Percentiles rank a stretch among this genome's conserved stretches.
These are phyloP conservation scores for Pestalotiopsis sp. DNA, from an alignment of 2,329 filamentous ascomycete genomes.

Conservation along the genomic window DNA sequence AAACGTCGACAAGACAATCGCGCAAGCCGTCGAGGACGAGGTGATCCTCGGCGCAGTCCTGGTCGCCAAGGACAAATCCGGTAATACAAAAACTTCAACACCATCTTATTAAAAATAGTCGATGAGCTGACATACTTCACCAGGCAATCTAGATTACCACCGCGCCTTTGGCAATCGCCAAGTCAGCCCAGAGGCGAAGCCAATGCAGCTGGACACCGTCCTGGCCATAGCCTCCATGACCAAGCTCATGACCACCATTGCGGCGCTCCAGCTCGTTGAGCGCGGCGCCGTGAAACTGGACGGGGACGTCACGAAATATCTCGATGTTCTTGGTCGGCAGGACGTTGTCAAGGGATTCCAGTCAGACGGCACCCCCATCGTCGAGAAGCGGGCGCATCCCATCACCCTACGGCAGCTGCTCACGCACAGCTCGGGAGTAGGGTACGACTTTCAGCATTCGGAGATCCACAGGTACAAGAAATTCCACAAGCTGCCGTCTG, in stretches of 20 bases:
- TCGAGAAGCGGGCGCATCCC: conserved; percentile 28
- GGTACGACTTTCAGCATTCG: conserved; percentile 38
- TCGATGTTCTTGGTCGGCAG: conserved; percentile 46
- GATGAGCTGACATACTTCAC: not conserved
- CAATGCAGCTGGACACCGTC: conserved; percentile 28
- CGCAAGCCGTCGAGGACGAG: conserved; percentile 16
- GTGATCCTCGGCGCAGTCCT: conserved; percentile 18
- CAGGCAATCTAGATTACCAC: conserved; percentile 20
- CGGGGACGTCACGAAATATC: conserved; percentile 42
- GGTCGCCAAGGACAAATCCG: conserved; percentile 19
- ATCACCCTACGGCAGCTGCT: conserved; percentile 51
- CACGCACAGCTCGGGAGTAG: conserved; percentile 46
- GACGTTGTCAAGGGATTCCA: conserved; percentile 46
- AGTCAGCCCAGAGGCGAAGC: conserved; percentile 7
- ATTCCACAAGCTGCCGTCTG: not conserved
- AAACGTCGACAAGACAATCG: conserved; percentile 15
- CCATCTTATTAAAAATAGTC: not conserved
- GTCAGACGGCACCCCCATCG: conserved; percentile 34
- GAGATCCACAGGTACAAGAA: conserved; percentile 12
- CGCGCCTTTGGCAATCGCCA: conserved; percentile 16
- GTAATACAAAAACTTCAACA: not conserved
- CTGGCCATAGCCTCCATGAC: conserved; percentile 38
- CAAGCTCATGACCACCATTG: conserved; percentile 48
- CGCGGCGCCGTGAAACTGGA: conserved; percentile 45
- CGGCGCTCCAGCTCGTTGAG: conserved; percentile 50